Evolutionary conservation across 352 stramenopile species (phyloP).

Genomic region (Globisporangium alternatum): DNA sequence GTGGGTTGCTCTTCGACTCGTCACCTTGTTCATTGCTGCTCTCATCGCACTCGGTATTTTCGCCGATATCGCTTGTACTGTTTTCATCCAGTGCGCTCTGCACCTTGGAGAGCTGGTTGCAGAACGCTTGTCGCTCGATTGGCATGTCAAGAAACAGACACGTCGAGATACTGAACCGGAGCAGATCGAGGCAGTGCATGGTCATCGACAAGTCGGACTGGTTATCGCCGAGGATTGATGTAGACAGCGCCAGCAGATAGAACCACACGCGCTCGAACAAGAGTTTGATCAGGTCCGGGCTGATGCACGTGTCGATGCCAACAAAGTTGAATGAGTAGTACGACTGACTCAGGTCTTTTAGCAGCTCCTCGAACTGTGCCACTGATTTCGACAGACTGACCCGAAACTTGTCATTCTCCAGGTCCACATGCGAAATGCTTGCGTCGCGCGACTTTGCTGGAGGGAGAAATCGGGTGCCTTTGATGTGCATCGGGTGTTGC

Average conservation of each 20-base stretch:
- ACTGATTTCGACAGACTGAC: constrained; percentile 66
- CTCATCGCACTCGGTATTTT: not conserved
- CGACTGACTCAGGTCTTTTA: constrained; percentile 76
- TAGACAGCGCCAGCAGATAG: constrained; percentile 87
- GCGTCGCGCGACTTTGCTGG: constrained; percentile 43
- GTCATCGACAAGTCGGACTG: constrained; percentile 76
- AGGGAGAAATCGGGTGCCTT: constrained; percentile 55
- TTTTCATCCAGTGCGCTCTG: constrained; percentile 53
- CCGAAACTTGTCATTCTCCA: constrained; percentile 80
- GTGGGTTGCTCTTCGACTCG: not conserved
- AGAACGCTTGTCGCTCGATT: constrained; percentile 75
- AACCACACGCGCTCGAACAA: constrained; percentile 95
- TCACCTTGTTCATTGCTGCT: not conserved
- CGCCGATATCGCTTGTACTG: constrained; percentile 2
- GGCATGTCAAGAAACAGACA: constrained; percentile 82
- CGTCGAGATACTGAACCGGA: constrained; percentile 80
- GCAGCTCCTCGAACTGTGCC: constrained; percentile 79
- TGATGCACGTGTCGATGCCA: constrained; percentile 87
- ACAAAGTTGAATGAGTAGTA: constrained; percentile 91
- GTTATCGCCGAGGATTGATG: constrained; percentile 76
- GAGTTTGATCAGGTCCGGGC: constrained; percentile 89
- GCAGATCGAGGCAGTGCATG: constrained; percentile 79
- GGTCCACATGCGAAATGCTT: constrained; percentile 36
- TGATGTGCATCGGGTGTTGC: constrained; percentile 91
- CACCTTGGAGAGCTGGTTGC: constrained; percentile 69